phyloP scores from a whole-genome alignment of 1,284 basidiomycete genomes.

The Coniophora puteana region DNA sequence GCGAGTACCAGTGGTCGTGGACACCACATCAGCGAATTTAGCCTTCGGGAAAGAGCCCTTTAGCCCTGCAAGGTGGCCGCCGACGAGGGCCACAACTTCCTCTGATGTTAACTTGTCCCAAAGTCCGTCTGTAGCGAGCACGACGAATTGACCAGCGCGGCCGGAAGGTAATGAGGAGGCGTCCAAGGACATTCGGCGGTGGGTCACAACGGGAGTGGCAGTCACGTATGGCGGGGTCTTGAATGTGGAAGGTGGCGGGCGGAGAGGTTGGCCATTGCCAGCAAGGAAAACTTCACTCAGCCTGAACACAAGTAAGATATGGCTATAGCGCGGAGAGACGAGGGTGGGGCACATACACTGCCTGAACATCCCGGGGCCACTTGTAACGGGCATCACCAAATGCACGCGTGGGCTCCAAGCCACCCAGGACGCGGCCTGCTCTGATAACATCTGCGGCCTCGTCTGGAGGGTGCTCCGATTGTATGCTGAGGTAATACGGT shows the following conservation, averaged over 20 bases:
- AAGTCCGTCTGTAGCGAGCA: conserved; percentile 91
- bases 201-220: conserved; percentile 86
- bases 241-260: conserved; percentile 55
- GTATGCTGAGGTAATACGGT: conserved; percentile 56
- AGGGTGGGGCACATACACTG: conserved; percentile 48
- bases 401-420: conserved; percentile 91
- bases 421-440: conserved; percentile 86
- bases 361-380: conserved; percentile 71
- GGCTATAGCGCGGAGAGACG: not conserved
- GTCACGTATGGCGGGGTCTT: conserved; percentile 96
- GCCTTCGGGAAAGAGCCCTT: conserved; percentile 61
- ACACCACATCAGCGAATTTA: conserved; percentile 49
- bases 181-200: conserved; percentile 58
- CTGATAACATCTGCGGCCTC: conserved; percentile 83
- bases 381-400: conserved; percentile 97
- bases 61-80: conserved; percentile 75
- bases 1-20: conserved; percentile 46
- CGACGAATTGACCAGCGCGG: conserved; percentile 65
- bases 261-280: conserved; percentile 57
- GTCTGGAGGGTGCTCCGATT: conserved; percentile 82
- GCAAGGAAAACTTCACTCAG: conserved; percentile 65
- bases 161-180: no score
- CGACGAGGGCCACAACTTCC: conserved; percentile 90
- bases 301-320: conserved; percentile 31
- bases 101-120: conserved; percentile 97